Percentiles rank a stretch among this genome's conserved stretches.
Conservation (phyloP, 768 basidiomycete genomes). For the Zangia roseola region DNA sequence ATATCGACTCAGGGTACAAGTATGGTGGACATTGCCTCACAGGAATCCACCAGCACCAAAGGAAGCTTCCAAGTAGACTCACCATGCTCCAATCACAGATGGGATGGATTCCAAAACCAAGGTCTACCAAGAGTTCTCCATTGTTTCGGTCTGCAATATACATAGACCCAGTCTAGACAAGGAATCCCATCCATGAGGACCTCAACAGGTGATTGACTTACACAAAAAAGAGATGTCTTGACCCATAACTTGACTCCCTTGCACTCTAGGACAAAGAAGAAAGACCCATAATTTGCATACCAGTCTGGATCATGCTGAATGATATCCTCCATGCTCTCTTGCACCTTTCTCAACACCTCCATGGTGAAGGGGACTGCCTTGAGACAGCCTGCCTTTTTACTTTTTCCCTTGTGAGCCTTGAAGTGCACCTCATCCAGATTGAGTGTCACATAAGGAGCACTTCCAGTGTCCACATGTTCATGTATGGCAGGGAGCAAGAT, state of each 20-base stretch:
- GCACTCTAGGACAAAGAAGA: slow-evolving; percentile 14
- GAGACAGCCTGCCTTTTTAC: not conserved
- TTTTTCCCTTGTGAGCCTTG: slow-evolving; percentile 1
- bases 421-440: slow-evolving; percentile 2
- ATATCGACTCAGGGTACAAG: slow-evolving; percentile 7
- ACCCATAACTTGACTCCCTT: slow-evolving; percentile 13
- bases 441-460: slow-evolving; percentile 5
- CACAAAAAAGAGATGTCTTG: not conserved
- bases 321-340: slow-evolving; percentile 4
- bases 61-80: slow-evolving; percentile 1
- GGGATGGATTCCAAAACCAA: not conserved
- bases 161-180: not conserved
- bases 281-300: slow-evolving; percentile 8
- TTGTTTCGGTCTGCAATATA: slow-evolving; percentile 1
- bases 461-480: not conserved
- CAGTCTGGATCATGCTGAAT: not conserved
- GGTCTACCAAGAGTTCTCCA: slow-evolving; percentile 3
- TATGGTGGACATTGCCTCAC: slow-evolving; percentile 4
- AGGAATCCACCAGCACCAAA: slow-evolving; percentile 9
- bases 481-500: slow-evolving; percentile 10
- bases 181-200: not conserved
- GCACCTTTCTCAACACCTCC: not conserved
- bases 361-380: slow-evolving; percentile 11
- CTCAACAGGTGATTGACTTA: not conserved
- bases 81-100: not conserved